Conservation (phyloP, 345 rosid genomes). For the Heritiera fomes region DNA sequence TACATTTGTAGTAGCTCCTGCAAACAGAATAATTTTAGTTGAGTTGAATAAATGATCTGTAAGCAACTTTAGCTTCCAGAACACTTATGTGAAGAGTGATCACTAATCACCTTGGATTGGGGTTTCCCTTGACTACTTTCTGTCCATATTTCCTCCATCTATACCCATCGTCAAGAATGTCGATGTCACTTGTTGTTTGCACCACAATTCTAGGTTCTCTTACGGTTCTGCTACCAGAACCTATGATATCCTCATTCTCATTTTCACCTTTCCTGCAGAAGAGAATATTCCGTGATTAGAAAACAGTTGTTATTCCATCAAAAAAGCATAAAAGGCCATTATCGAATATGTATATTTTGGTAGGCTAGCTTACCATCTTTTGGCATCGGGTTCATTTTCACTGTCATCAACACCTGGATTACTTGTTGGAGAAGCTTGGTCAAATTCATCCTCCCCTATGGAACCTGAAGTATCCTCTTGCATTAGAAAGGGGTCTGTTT, state of each 20-base stretch:
- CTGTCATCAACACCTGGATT: slow-evolving; percentile 59
- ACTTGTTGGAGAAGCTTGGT: slow-evolving; percentile 59
- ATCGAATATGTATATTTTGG: not conserved
- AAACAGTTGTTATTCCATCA: not conserved
- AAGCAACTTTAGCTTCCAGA: not conserved
- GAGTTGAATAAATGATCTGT: not conserved
- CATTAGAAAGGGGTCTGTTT: slow-evolving; percentile 45
- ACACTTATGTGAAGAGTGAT: not conserved
- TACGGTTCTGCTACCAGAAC: slow-evolving; percentile 70
- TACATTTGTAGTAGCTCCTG: slow-evolving; percentile 99
- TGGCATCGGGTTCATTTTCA: slow-evolving; percentile 68
- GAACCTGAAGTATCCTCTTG: slow-evolving; percentile 77
- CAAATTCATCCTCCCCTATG: slow-evolving; percentile 74
- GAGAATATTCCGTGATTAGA: not conserved
- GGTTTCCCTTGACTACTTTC: slow-evolving; percentile 95
- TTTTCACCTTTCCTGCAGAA: slow-evolving; percentile 73
- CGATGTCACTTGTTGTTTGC: slow-evolving; percentile 93
- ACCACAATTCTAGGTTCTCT: slow-evolving; percentile 92
- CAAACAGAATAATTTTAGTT: not conserved
- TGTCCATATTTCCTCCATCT: slow-evolving; percentile 99
- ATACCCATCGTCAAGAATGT: slow-evolving; percentile 95
- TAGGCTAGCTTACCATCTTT: slow-evolving; percentile 60
- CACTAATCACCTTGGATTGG: slow-evolving; percentile 86
- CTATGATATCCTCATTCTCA: slow-evolving; percentile 55
- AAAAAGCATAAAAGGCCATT: not conserved